Percentiles rank a stretch among this genome's conserved stretches.
These are phyloP conservation scores for Colletotrichum falcatum DNA, from an alignment of 2,329 filamentous ascomycete species.

Conservation along the genomic window DNA sequence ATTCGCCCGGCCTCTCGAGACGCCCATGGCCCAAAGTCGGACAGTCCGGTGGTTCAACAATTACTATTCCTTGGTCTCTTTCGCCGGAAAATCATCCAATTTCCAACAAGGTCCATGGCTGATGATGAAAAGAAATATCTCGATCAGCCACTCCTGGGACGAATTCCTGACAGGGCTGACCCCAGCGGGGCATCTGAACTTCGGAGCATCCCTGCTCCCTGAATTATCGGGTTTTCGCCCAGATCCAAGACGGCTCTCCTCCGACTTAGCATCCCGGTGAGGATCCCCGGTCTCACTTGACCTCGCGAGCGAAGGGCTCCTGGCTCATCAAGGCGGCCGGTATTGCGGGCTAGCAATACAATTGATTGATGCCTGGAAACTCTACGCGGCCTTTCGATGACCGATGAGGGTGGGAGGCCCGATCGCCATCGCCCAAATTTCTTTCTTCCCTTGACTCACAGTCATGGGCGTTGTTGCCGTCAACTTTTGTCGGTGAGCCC, in stretches of 20 bases:
- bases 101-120: conserved; percentile 40
- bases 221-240: neutral
- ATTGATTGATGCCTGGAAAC: conserved; percentile 7
- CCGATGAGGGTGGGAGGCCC: conserved; percentile 17
- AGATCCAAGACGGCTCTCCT: conserved; percentile 35
- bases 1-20: conserved; percentile 15
- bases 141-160: conserved; percentile 26
- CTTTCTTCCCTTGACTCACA: conserved; percentile 26
- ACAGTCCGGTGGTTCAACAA: conserved; percentile 9
- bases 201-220: conserved; percentile 37
- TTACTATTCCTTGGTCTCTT: neutral
- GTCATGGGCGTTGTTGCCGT: conserved; percentile 5
- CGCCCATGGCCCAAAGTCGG: conserved; percentile 10
- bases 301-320: conserved; percentile 37
- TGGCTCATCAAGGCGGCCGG: conserved; percentile 19
- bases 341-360: conserved; percentile 20
- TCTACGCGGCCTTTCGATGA: conserved; percentile 24
- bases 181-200: conserved; percentile 39
- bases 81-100: conserved; percentile 23
- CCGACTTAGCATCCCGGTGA: conserved; percentile 40
- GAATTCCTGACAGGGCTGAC: conserved; percentile 41
- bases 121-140: conserved; percentile 29
- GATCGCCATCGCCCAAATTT: conserved; percentile 14
- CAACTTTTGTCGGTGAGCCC: conserved; percentile 37
- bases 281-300: conserved; percentile 40